A percentile compares a stretch with the other conserved stretches of the same genome.
These are phyloP conservation scores for Kingdonia uniflora DNA, from an alignment of 164 flowering plant genomes.

Conservation along the genomic window DNA sequence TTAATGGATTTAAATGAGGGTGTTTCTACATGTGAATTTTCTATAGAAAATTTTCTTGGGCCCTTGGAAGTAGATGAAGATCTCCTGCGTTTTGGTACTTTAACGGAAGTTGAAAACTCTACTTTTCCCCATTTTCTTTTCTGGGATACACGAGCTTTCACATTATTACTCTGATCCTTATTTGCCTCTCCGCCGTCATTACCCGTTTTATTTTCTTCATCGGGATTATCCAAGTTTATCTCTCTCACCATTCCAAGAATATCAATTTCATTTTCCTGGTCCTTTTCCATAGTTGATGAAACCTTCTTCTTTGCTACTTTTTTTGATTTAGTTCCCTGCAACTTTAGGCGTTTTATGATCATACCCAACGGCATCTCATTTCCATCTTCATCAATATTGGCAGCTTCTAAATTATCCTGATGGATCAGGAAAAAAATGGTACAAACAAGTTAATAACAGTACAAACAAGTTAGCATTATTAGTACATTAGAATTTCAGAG, in stretches of 20 bases:
- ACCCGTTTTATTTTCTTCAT: conserved; percentile 28
- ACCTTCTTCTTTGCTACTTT: conserved; percentile 34
- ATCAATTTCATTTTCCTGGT: conserved; percentile 51
- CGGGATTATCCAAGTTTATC: conserved; percentile 58
- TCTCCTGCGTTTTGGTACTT: conserved; percentile 53
- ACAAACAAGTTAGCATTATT: too few species aligned
- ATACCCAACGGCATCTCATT: conserved; percentile 80
- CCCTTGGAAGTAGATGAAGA: conserved; percentile 30
- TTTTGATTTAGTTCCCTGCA: conserved; percentile 41
- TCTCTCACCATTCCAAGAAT: conserved; percentile 78
- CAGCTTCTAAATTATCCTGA: too few species aligned
- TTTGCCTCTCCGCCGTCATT: conserved; percentile 40
- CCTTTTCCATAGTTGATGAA: conserved; percentile 22
- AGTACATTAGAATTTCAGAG: too few species aligned
- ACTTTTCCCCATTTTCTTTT: conserved; percentile 32
- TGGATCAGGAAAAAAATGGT: too few species aligned
- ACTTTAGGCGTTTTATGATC: conserved; percentile 55
- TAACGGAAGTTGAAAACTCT: conserved; percentile 19
- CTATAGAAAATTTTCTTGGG: conserved; percentile 16
- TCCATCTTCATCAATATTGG: conserved; percentile 53
- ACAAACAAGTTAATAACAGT: too few species aligned
- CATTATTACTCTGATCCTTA: conserved; percentile 12
- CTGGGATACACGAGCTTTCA: conserved; percentile 14
- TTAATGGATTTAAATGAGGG: conserved; percentile 15
- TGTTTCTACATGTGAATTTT: conserved; percentile 12